Base-by-base conservation (phyloP, 2,329 filamentous ascomycete species). In the Microascus cirrosus region DNA sequence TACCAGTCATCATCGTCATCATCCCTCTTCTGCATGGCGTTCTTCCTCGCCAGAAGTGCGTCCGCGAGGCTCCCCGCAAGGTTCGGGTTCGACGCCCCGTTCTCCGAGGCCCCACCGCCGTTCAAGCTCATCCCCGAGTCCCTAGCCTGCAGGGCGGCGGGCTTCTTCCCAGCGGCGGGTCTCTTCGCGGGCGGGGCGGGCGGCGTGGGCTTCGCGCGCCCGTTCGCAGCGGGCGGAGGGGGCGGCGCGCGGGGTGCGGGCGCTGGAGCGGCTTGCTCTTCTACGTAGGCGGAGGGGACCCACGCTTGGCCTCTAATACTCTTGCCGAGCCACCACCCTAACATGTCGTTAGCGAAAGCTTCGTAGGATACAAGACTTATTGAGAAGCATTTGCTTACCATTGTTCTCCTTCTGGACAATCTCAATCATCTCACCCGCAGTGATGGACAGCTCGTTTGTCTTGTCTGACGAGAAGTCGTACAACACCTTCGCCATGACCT, bases 311-410 rank as follows among this genome's bases (percentile, higher is more conserved):
- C 82, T 4, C 65, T 64, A 6, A 63, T 73, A 61, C 86, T 89
- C 76, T 90, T 93, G 62, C 87, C 94, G 53, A 97, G 79, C 93
- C 93, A 97, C 94, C 94, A 99, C 57, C 94, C 93, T 96, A 24
- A 15, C n/a, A 56, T 56, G 34, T 50, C 58, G 63, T 79, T 69
- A 77, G 73, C 59, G 54, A 53, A 25, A 5, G 13, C 11, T n/a
- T n/a, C 28, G n/a, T n/a, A 22, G 59, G 73, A 60, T 71, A 70
- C n/a, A n/a, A n/a, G 64, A 56, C 35, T 13, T 20, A n/a, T 6
- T 0, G 18, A 11, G 5, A 25, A n/a, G 20, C 35, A 53, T 71
- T 25, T 18, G 35, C 86, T 71, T 82, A 96, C 93, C 94, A 69
- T 97, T 97, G 70, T 82, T 86, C 73, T 96, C 93, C 73, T 96